Evolutionary conservation across 805 yeast genomes (phyloP).

Genomic region (Suhomyces emberorum): DNA sequence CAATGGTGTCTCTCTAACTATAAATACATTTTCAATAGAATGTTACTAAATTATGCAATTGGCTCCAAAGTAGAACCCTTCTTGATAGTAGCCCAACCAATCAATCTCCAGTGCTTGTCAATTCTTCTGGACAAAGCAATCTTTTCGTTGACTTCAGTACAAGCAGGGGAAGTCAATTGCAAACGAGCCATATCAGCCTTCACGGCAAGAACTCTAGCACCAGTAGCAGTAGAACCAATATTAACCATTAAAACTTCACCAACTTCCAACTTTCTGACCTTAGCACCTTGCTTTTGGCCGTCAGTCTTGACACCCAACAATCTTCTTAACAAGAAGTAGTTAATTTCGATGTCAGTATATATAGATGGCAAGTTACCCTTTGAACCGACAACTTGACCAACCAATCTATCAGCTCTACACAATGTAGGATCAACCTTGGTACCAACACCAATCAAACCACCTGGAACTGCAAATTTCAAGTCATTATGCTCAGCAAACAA

Average conservation of each 20-base stretch:
- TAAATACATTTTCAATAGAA: conserved; percentile 2
- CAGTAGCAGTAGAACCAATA: conserved; percentile 98
- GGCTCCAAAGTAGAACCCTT: conserved; percentile 90
- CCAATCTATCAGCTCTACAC: conserved; percentile 98
- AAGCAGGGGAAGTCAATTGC: conserved; percentile 94
- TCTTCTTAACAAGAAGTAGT: conserved; percentile 94
- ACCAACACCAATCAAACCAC: conserved; percentile 99
- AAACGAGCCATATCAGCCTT: conserved; percentile 99
- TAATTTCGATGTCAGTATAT: conserved; percentile 95
- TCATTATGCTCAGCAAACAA: conserved; percentile 97
- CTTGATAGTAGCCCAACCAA: conserved; percentile 99
- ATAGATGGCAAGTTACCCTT: conserved; percentile 94
- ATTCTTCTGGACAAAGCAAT: conserved; percentile 98
- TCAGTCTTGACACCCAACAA: conserved; percentile 97
- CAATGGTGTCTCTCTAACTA: background rate
- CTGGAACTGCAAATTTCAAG: conserved; percentile 98
- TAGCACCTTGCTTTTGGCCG: conserved; percentile 89
- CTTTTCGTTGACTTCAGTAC: conserved; percentile 97
- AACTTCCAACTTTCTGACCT: conserved; percentile 89
- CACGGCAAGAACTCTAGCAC: conserved; percentile 97
- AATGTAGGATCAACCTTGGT: conserved; percentile 97
- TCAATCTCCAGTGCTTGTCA: conserved; percentile 99
- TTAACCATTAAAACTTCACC: conserved; percentile 98
- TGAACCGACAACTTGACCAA: conserved; percentile 98
- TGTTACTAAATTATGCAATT: conserved; percentile 37